Conservation (phyloP, 306 rosid genomes). For the Cotoneaster glaucophyllus region DNA sequence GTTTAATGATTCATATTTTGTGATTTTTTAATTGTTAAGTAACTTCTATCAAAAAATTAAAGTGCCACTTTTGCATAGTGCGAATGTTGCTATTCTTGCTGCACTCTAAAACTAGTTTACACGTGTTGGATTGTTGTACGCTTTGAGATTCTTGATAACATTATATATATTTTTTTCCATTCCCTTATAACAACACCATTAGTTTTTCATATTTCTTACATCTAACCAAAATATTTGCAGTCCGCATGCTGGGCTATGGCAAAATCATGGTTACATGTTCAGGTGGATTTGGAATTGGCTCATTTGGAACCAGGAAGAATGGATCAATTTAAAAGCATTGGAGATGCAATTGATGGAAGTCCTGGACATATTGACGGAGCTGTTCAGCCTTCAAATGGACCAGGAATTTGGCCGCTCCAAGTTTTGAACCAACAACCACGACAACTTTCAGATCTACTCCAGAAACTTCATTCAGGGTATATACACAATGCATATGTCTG, state of each 20-base stretch:
- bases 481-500: conserved; percentile 8
- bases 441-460: conserved; percentile 77
- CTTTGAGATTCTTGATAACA: background rate
- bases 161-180: conserved; percentile 5
- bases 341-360: conserved; percentile 56
- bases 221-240: conserved; percentile 37
- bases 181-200: background rate
- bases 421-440: conserved; percentile 89
- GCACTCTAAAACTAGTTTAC: background rate
- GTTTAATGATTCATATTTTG: background rate
- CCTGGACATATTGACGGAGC: conserved; percentile 50
- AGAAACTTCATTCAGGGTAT: conserved; percentile 93
- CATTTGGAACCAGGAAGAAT: conserved; percentile 54
- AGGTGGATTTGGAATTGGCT: conserved; percentile 77
- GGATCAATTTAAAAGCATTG: conserved; percentile 50
- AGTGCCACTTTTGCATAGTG: background rate
- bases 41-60: background rate
- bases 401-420: conserved; percentile 84
- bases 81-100: background rate
- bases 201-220: conserved; percentile 20
- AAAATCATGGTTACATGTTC: conserved; percentile 89
- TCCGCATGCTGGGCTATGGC: conserved; percentile 99
- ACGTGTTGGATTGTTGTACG: background rate
- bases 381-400: conserved; percentile 46
- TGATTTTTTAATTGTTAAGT: background rate